A percentile compares a stretch with the other conserved stretches of the same genome.
These are phyloP conservation scores for Karstenula rhodostoma DNA, from an alignment of 2,329 filamentous ascomycete species.

Conservation along the genomic window DNA sequence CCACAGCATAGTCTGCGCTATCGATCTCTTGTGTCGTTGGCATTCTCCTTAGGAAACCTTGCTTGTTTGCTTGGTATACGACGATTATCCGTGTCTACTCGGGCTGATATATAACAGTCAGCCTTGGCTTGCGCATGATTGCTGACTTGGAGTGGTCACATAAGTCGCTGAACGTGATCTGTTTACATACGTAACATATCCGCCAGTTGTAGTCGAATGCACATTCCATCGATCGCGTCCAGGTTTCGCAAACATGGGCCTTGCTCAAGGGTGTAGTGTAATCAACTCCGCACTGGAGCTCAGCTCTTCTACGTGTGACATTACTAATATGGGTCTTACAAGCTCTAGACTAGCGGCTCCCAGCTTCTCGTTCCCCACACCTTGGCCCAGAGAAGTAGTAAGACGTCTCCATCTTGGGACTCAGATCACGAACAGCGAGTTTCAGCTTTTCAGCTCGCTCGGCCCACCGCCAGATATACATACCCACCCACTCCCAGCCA, in stretches of 20 bases:
- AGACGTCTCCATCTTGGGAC: not conserved
- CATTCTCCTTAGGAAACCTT: not conserved
- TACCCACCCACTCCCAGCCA: not conserved
- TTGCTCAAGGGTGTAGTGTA: no score
- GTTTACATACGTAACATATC: no score
- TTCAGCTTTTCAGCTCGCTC: not conserved
- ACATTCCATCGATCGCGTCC: no score
- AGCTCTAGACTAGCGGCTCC: not conserved
- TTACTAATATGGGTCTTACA: conserved; percentile 5
- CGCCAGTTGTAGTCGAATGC: no score
- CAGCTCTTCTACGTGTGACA: not conserved
- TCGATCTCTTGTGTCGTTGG: conserved; percentile 13
- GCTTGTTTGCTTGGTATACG: not conserved
- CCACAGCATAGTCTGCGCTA: conserved; percentile 27
- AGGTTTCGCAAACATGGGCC: no score
- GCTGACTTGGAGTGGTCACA: no score
- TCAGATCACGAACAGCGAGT: not conserved
- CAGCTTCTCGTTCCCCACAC: not conserved
- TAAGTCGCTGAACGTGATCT: no score
- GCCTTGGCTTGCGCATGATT: not conserved
- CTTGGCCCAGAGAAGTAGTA: not conserved
- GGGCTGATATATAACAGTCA: not conserved
- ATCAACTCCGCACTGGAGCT: no score
- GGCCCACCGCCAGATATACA: not conserved
- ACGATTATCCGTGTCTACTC: not conserved